Evolutionary conservation across 768 basidiomycete genomes (phyloP), one percentile per base, ranked within the genome.

Genomic region (Hypholoma sublateritium): DNA sequence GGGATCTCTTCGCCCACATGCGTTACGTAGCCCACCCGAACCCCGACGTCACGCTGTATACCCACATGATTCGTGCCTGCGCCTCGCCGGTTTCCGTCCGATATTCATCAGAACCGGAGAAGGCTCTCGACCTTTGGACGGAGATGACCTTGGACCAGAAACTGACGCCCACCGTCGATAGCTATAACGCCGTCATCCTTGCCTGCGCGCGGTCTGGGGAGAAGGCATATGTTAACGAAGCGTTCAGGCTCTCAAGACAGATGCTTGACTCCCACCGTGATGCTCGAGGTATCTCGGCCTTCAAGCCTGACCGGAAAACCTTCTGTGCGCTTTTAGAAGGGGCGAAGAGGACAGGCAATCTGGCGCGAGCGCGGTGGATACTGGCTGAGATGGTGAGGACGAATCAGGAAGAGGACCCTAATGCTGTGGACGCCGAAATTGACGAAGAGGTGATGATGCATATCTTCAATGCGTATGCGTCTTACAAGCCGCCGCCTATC

Each of bases 1-100:
- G 93, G 93, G 93, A 98, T 66, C 81, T 98, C 39, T 98, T 93
- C 70, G 77, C 90, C 2, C 96, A 99, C 70, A 95, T 97, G 91
- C 91, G 96, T 45, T 95, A 97, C 59, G 91, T 92, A 13, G 93
- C 96, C 1, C 94, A 98, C 68, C 87, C 93, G 0, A 74, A 75
- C 3, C 95, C 95, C 0, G 85, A 89, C 59, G 77, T 77, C 13
- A 70, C 78, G 21, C 76, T 95, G 6, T 98, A 93, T 72, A 81
- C 86, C 0, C 68, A 83, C 35, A 97, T 99, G 94, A 93, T 99
- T 62, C 80, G 82, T 4, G 89, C 93, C 0, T 98, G 95, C 60
- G 88, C 88, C 0, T 77, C 79, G 4, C 75, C 80, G 4, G 65
- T 77, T 1, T 74, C 75, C 21, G 64, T 69, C 1, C 70, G 80